Conservation (phyloP, 768 basidiomycete species). For the Lentinula aciculospora region DNA sequence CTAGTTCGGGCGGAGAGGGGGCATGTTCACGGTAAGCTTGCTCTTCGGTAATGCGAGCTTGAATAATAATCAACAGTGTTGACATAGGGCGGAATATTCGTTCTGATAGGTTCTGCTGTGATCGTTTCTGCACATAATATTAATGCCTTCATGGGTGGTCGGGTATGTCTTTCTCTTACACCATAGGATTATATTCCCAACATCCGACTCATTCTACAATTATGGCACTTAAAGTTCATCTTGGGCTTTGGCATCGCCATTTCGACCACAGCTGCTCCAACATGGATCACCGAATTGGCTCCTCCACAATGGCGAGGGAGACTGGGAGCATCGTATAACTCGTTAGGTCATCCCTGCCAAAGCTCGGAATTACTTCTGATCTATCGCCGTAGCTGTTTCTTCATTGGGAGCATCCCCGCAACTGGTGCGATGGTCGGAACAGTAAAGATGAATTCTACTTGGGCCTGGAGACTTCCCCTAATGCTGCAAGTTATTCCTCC, state of each 20-base stretch:
- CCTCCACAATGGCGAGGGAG: slow-evolving; percentile 20
- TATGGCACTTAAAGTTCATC: slow-evolving; percentile 22
- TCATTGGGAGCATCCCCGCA: slow-evolving; percentile 20
- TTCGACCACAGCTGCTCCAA: slow-evolving; percentile 42
- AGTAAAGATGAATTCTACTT: slow-evolving; percentile 38
- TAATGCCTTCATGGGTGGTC: slow-evolving; percentile 16
- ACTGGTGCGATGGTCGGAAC: slow-evolving; percentile 23
- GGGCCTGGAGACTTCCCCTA: slow-evolving; percentile 61
- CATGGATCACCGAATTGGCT: slow-evolving; percentile 33
- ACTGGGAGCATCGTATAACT: slow-evolving; percentile 45
- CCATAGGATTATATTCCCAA: background rate
- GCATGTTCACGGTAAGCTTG: slow-evolving; percentile 26
- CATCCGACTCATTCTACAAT: background rate
- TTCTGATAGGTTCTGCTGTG: slow-evolving; percentile 19
- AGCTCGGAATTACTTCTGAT: slow-evolving; percentile 31
- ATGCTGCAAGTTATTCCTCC: slow-evolving; percentile 37
- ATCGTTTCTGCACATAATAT: slow-evolving; percentile 21
- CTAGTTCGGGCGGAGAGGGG: slow-evolving; percentile 16
- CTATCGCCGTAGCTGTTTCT: slow-evolving; percentile 11
- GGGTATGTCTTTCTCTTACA: slow-evolving; percentile 9
- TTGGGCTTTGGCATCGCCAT: slow-evolving; percentile 42
- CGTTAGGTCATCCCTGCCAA: slow-evolving; percentile 22
- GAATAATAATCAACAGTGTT: slow-evolving; percentile 8
- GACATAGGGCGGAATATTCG: slow-evolving; percentile 22
- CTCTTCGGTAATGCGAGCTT: slow-evolving; percentile 14